Percentiles rank a stretch among this genome's conserved stretches.
Evolutionary conservation across 2,329 filamentous ascomycete species (phyloP).

Genomic region (Sodiomyces alkalinus): DNA sequence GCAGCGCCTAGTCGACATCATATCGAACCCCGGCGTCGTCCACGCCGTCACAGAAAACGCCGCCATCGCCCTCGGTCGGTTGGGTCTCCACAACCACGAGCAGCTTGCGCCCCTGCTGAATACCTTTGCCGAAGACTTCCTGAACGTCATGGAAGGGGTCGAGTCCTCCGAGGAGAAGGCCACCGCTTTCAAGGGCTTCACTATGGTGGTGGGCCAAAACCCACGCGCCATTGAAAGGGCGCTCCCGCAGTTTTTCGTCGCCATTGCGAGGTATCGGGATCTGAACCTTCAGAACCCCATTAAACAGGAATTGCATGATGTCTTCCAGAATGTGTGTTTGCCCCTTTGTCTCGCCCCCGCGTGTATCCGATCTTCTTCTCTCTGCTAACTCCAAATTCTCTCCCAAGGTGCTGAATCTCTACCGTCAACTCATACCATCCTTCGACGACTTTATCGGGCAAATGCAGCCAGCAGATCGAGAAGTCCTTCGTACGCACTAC

Average conservation of each 20-base stretch:
- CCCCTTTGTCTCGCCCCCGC: background rate
- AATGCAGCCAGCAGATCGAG: constrained; percentile 32
- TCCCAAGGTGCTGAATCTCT: constrained; percentile 33
- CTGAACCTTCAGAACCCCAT: constrained; percentile 43
- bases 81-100: constrained; percentile 67
- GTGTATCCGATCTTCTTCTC: background rate
- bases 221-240: constrained; percentile 84
- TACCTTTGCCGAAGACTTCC: constrained; percentile 68
- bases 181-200: constrained; percentile 84
- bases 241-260: constrained; percentile 65
- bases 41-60: constrained; percentile 85
- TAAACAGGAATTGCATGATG: constrained; percentile 51
- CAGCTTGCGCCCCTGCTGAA: constrained; percentile 64
- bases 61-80: constrained; percentile 76
- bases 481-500: constrained; percentile 33
- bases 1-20: constrained; percentile 62
- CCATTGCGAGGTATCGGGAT: constrained; percentile 66
- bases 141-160: constrained; percentile 69
- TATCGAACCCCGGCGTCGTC: constrained; percentile 73
- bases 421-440: constrained; percentile 44
- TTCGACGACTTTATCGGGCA: constrained; percentile 39
- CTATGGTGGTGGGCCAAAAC: constrained; percentile 68
- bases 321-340: constrained; percentile 58
- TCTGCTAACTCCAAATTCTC: constrained; percentile 3
- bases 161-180: constrained; percentile 88